Percentiles rank a stretch among this genome's conserved stretches.
Evolutionary conservation across 768 basidiomycete species (phyloP).

Genomic region (Favolaschia claudopus): DNA sequence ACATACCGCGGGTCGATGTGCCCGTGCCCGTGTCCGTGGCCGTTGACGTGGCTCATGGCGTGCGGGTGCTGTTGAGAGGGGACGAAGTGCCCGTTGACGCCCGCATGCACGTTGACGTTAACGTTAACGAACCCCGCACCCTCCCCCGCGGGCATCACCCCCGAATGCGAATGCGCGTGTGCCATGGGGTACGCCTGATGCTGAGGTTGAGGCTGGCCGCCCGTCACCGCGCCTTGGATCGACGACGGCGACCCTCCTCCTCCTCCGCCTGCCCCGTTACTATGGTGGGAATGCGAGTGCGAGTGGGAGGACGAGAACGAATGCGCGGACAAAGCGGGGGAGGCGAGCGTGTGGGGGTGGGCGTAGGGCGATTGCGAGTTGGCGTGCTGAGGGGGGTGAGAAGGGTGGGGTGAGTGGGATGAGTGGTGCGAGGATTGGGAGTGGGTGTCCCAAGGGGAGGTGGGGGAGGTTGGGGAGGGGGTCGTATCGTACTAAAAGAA

Average conservation of each 20-base stretch:
- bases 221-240: too few relatives aligned
- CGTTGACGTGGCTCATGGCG: background rate
- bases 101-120: background rate
- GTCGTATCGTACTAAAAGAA: slow-evolving; percentile 15
- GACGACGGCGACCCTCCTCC: background rate
- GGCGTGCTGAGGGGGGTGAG: background rate
- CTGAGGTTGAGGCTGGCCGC: background rate
- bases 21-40: background rate
- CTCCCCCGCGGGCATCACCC: background rate
- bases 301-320: background rate
- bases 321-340: too few relatives aligned
- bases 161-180: slow-evolving; percentile 2
- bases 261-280: too few relatives aligned
- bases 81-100: background rate
- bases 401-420: background rate
- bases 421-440: background rate
- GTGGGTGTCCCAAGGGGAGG: background rate
- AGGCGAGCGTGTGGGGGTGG: too few relatives aligned
- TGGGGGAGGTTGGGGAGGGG: slow-evolving; percentile 14
- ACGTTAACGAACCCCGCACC: background rate
- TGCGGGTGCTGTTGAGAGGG: background rate
- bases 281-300: background rate
- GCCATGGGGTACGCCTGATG: background rate
- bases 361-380: too few relatives aligned
- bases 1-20: slow-evolving; percentile 21